Conservation (phyloP, 225 moss, liverwort and hornwort genomes). For the Bryum argenteum region DNA sequence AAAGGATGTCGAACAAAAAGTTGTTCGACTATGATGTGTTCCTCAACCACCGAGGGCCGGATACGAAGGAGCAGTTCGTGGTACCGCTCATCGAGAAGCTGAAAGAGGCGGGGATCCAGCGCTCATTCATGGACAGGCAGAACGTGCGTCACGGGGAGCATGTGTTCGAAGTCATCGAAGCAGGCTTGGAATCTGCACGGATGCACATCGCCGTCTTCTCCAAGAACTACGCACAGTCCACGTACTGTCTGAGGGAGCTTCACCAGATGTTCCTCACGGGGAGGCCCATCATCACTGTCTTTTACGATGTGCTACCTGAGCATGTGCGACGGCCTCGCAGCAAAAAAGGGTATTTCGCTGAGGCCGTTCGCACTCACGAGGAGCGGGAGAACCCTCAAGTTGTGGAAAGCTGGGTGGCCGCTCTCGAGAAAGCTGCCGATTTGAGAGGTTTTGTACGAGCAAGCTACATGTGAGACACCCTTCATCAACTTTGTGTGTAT, state of each 20-base stretch:
- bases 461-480: neutral
- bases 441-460: neutral
- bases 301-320: neutral
- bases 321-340: conserved; percentile 4
- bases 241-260: conserved; percentile 7
- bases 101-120: conserved; percentile 3
- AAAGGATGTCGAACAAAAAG: neutral
- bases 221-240: neutral
- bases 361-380: neutral
- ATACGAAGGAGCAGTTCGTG: conserved; percentile 7
- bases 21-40: conserved; percentile 21
- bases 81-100: neutral
- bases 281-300: conserved; percentile 22
- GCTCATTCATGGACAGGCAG: neutral
- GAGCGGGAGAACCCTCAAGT: neutral
- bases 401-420: neutral
- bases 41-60: conserved; percentile 21
- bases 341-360: neutral
- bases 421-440: neutral
- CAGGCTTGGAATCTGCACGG: neutral
- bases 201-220: conserved; percentile 27
- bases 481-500: neutral
- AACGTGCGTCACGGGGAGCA: neutral
- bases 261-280: conserved; percentile 1
- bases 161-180: neutral